Evolutionary conservation across 2,329 filamentous ascomycete genomes (phyloP).

Genomic region (Dactylellina cionopaga): DNA sequence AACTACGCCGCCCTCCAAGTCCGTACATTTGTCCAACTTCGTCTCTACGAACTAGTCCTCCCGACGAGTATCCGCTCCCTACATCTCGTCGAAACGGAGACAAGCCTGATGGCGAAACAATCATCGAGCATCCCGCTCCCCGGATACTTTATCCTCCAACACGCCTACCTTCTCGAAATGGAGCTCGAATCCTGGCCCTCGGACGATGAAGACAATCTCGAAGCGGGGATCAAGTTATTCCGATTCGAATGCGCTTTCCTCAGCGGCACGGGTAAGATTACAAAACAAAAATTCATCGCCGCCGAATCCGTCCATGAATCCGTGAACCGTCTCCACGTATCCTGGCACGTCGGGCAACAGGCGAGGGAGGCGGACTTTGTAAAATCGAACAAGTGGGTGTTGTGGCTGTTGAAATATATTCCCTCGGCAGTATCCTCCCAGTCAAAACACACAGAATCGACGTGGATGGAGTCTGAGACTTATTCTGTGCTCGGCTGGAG

Average conservation of each 20-base stretch:
- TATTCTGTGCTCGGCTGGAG: slow-evolving; percentile 41
- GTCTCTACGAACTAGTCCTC: slow-evolving; percentile 36
- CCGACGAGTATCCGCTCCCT: slow-evolving; percentile 31
- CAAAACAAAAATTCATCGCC: slow-evolving; percentile 24
- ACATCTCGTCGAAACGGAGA: slow-evolving; percentile 44
- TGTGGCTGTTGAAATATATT: slow-evolving; percentile 39
- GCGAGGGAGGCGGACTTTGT: slow-evolving; percentile 24
- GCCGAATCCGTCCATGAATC: slow-evolving; percentile 37
- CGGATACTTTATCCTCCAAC: slow-evolving; percentile 31
- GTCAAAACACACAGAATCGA: slow-evolving; percentile 9
- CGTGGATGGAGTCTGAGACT: slow-evolving; percentile 31
- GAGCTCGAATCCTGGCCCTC: slow-evolving; percentile 8
- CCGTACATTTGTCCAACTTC: slow-evolving; percentile 34
- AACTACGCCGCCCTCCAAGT: slow-evolving; percentile 33
- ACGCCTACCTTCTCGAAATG: slow-evolving; percentile 38
- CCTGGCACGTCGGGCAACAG: slow-evolving; percentile 31
- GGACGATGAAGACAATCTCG: not conserved
- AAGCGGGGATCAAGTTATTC: not conserved
- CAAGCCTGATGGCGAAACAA: slow-evolving; percentile 24
- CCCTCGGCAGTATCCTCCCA: slow-evolving; percentile 20
- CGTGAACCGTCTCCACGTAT: slow-evolving; percentile 27
- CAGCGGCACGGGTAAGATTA: slow-evolving; percentile 8
- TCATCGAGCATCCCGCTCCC: slow-evolving; percentile 6
- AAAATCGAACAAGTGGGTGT: slow-evolving; percentile 32
- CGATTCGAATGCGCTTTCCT: slow-evolving; percentile 24